A percentile compares a stretch with the other conserved stretches of the same genome.
Evolutionary conservation across 768 basidiomycete genomes (phyloP).

Genomic region (Ramaria rubella): DNA sequence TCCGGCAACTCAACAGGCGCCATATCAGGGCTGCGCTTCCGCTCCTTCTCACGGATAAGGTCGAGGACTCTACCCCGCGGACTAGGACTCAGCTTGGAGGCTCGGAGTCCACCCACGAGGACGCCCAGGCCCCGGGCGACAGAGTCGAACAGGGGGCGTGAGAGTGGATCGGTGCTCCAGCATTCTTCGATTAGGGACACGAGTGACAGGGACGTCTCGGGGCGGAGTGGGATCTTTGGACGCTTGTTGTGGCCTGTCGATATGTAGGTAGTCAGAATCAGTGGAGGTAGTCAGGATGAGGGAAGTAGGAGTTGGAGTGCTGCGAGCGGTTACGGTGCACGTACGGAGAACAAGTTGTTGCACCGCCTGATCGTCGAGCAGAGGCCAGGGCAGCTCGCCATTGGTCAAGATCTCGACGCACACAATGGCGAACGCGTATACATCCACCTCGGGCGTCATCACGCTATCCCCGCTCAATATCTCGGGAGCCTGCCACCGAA

Average conservation of each 20-base stretch:
- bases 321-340: too few species aligned
- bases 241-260: slow-evolving; percentile 47
- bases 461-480: slow-evolving; percentile 41
- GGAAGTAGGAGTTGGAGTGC: background rate
- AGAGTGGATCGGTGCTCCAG: slow-evolving; percentile 48
- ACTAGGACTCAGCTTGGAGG: slow-evolving; percentile 18
- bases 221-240: slow-evolving; percentile 39
- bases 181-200: slow-evolving; percentile 44
- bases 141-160: slow-evolving; percentile 47
- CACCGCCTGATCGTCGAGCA: slow-evolving; percentile 45
- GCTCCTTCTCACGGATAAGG: background rate
- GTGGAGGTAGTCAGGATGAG: slow-evolving; percentile 14
- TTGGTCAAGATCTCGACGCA: slow-evolving; percentile 58
- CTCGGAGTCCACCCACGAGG: slow-evolving; percentile 33
- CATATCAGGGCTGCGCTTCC: slow-evolving; percentile 3
- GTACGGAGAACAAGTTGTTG: slow-evolving; percentile 45
- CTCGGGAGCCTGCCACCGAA: slow-evolving; percentile 71
- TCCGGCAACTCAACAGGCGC: slow-evolving; percentile 4
- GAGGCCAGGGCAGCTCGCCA: slow-evolving; percentile 55
- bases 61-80: background rate
- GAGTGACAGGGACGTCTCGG: slow-evolving; percentile 28
- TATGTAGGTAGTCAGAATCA: slow-evolving; percentile 8
- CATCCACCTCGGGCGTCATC: slow-evolving; percentile 51
- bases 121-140: slow-evolving; percentile 41
- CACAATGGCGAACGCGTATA: slow-evolving; percentile 63